These are phyloP conservation scores for Auxenochlorella pyrenoidosa DNA, from an alignment of 139 green algal species.

Conservation along the genomic window DNA sequence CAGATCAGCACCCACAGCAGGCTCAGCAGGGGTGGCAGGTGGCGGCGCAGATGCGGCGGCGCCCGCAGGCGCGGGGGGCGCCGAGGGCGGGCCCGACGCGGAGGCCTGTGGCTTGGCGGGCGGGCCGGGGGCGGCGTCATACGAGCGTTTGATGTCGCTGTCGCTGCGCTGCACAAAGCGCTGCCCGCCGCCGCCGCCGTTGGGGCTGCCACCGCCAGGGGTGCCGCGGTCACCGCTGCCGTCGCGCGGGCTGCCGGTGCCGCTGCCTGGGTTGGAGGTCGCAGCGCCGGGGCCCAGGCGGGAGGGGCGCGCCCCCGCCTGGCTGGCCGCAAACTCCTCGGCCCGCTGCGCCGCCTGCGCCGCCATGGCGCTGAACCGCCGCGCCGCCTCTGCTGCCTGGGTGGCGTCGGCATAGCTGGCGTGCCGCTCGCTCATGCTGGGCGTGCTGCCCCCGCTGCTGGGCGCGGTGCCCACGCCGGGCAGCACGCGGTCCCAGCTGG, in stretches of 20 bases:
- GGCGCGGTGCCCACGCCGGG: background rate
- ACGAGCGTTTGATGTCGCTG: slow-evolving; percentile 58
- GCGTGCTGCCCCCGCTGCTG: slow-evolving; percentile 23
- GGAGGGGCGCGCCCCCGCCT: background rate
- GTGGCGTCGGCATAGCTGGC: slow-evolving; percentile 38
- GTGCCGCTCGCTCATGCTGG: background rate
- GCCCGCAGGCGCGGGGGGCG: slow-evolving; percentile 12
- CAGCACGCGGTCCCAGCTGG: no score
- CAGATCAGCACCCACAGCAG: background rate
- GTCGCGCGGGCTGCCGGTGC: background rate
- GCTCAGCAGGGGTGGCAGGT: no score
- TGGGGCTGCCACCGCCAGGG: background rate
- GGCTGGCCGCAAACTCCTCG: slow-evolving; percentile 9
- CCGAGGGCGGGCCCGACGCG: background rate
- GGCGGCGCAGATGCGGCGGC: background rate
- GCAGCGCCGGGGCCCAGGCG: no score
- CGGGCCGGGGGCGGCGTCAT: slow-evolving; percentile 67
- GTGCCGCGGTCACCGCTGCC: background rate
- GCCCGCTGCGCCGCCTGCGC: slow-evolving; percentile 45
- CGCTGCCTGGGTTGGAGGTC: background rate
- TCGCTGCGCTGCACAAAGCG: slow-evolving; percentile 18
- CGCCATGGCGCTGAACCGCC: slow-evolving; percentile 35
- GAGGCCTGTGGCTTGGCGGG: slow-evolving; percentile 51
- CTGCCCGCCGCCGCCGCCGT: background rate
- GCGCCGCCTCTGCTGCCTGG: slow-evolving; percentile 36